These are phyloP conservation scores for Pelagophyceae sp. DNA, from an alignment of 352 stramenopile species.

Conservation along the genomic window DNA sequence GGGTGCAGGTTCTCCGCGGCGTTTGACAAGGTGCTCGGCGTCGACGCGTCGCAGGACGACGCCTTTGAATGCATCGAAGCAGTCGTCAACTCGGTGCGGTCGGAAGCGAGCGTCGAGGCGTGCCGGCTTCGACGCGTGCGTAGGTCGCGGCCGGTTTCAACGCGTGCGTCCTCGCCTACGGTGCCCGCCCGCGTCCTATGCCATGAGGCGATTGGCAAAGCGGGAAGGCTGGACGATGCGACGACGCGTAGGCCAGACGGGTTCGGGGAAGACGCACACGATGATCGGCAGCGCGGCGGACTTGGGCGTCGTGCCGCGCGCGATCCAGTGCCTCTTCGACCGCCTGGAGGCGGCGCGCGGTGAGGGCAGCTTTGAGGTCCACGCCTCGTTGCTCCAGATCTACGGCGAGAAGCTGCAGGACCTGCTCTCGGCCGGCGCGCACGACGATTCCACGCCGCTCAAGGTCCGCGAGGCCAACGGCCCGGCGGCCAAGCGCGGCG, in stretches of 20 bases:
- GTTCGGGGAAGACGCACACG: constrained; percentile 27
- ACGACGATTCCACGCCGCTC: constrained; percentile 1
- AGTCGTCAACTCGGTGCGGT: constrained; percentile 5
- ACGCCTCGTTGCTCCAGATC: constrained; percentile 28
- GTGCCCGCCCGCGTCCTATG: no score
- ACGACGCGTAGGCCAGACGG: no score
- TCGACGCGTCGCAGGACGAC: constrained; percentile 13
- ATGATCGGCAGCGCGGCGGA: constrained; percentile 21
- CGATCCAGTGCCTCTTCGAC: constrained; percentile 17
- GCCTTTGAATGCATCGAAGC: constrained; percentile 16
- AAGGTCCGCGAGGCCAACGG: constrained; percentile 19
- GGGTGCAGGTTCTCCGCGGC: background rate
- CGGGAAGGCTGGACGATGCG: no score
- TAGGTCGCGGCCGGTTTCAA: constrained; percentile 26
- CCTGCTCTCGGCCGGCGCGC: background rate
- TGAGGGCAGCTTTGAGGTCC: constrained; percentile 14
- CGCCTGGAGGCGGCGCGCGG: background rate
- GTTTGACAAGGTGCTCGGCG: constrained; percentile 18
- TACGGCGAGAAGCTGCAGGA: constrained; percentile 30
- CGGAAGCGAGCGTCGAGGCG: background rate
- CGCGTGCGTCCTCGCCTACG: constrained; percentile 29
- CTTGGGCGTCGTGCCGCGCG: constrained; percentile 19
- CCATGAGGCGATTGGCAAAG: no score
- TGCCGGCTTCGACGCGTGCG: no score
- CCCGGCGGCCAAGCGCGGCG: background rate